These are phyloP conservation scores for Pseudogymnoascus sp. DNA, from an alignment of 2,329 filamentous ascomycete genomes.

Conservation along the genomic window DNA sequence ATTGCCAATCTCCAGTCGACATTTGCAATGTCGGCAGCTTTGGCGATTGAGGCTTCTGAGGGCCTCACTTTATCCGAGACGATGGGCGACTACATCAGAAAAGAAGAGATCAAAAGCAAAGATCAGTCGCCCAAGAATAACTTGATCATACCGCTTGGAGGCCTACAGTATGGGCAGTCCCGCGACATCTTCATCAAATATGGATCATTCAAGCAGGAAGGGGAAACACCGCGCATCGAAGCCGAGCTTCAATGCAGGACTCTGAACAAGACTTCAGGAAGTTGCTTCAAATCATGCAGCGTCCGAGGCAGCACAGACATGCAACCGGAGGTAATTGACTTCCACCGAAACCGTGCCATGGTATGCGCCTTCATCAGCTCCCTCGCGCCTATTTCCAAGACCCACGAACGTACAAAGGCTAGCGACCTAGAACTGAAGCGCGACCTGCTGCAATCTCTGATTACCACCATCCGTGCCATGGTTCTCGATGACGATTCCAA, in stretches of 20 bases:
- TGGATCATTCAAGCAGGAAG: neutral
- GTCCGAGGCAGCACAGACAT: conserved; percentile 18
- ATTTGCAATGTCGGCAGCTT: conserved; percentile 41
- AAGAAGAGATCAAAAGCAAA: neutral
- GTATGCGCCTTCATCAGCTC: conserved; percentile 44
- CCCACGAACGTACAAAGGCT: neutral
- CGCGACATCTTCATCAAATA: neutral
- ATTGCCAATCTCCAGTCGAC: conserved; percentile 55
- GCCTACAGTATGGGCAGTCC: neutral
- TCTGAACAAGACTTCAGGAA: neutral
- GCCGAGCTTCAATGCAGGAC: conserved; percentile 1
- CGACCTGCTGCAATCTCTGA: conserved; percentile 27
- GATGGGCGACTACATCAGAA: conserved; percentile 34
- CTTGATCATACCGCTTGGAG: neutral
- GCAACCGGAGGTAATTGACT: conserved; percentile 34
- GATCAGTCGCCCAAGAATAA: neutral
- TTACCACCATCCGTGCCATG: conserved; percentile 31
- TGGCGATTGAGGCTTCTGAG: conserved; percentile 37
- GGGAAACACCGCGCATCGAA: neutral
- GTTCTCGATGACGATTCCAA: conserved; percentile 35
- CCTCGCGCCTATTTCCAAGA: conserved; percentile 31
- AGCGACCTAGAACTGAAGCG: conserved; percentile 12
- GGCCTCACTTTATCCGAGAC: conserved; percentile 34
- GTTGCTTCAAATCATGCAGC: neutral
- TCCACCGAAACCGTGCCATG: conserved; percentile 44